Conservation (phyloP, 2,329 filamentous ascomycete genomes). For the Calonectria hawksworthii region DNA sequence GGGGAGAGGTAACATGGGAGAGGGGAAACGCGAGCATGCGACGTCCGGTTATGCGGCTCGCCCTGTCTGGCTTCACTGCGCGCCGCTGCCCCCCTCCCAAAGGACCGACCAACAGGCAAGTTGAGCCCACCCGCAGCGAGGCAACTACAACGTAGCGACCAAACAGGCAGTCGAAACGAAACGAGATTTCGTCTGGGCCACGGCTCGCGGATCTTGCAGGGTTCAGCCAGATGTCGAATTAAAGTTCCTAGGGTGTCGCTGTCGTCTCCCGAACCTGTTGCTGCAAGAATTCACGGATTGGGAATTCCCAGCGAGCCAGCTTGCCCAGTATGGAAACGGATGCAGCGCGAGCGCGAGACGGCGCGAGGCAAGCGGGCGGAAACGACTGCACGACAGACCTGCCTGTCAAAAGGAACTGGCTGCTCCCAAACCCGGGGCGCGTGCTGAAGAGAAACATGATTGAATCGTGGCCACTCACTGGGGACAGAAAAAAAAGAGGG, state of each 20-base stretch:
- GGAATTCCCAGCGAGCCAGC: constrained; percentile 29
- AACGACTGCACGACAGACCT: constrained; percentile 29
- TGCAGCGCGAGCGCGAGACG: constrained; percentile 25
- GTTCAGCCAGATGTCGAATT: constrained; percentile 28
- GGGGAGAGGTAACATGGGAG: neutral
- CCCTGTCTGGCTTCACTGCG: neutral
- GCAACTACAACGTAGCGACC: neutral
- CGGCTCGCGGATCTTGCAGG: neutral
- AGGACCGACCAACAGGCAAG: neutral
- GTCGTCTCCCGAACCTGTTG: constrained; percentile 27
- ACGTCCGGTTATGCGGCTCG: constrained; percentile 20
- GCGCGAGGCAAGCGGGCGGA: constrained; percentile 13
- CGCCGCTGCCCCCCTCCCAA: neutral
- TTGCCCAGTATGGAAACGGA: constrained; percentile 32
- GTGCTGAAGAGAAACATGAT: neutral
- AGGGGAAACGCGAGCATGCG: constrained; percentile 10
- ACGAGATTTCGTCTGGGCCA: neutral
- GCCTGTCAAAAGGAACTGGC: constrained; percentile 7
- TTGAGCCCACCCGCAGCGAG: neutral
- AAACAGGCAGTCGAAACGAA: constrained; percentile 7
- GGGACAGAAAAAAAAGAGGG: neutral
- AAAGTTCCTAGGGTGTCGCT: constrained; percentile 34
- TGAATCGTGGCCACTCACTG: constrained; percentile 14
- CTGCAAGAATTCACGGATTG: constrained; percentile 40
- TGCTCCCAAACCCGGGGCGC: neutral